Evolutionary conservation across 2,329 filamentous ascomycete genomes (phyloP), one percentile per base, ranked within the genome.

Genomic region (Lachnellula subtilissima): DNA sequence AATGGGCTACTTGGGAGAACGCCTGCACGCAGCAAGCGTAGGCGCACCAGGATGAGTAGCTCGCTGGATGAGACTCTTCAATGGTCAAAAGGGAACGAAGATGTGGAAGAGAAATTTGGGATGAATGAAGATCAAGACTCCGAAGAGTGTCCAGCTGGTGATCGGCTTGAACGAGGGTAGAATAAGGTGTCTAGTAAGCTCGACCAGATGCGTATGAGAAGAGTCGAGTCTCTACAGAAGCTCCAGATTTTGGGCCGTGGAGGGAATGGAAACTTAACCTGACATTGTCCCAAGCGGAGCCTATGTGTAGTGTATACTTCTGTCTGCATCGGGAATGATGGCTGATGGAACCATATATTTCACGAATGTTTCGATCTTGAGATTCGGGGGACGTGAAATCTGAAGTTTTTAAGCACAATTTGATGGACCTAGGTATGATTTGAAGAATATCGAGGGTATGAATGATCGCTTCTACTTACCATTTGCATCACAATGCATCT

Each of bases 11-110:
- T 69, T 67, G 6, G 69, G 67, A 3, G 66, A 71, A 52, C 63
- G 65, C 8, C 40, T 71, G 1, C 49, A 55, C 3, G 65, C 64
- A 15, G 64, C 64, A 5, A 70, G 67, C 52, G 48, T 70, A n/a
- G 69, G 69, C 19, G 68, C 70, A 7, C 70, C 69, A 8, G 69
- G 68, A 1, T 51, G 57, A n/a, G 56, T 58, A 5, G 70, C 68
- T n/a, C 14, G 40, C 53, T 70, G 5, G 64, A 70, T 46, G 58
- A 62, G 2, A 37, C 45, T 11, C 49, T 57, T 36, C 54, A 52
- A 15, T 69, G 63, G 65, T 65, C 64, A 6, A 35, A 15, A 2
- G 64, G 67, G 12, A 55, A 61, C 25, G 55, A 56, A 47, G 56
- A 67, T 53, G 54, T 61, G 17, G 54, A 57, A 42, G 45, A 50